phyloP scores from a whole-genome alignment of 768 basidiomycete species.

The Rhodotorula kratochvilovae region DNA sequence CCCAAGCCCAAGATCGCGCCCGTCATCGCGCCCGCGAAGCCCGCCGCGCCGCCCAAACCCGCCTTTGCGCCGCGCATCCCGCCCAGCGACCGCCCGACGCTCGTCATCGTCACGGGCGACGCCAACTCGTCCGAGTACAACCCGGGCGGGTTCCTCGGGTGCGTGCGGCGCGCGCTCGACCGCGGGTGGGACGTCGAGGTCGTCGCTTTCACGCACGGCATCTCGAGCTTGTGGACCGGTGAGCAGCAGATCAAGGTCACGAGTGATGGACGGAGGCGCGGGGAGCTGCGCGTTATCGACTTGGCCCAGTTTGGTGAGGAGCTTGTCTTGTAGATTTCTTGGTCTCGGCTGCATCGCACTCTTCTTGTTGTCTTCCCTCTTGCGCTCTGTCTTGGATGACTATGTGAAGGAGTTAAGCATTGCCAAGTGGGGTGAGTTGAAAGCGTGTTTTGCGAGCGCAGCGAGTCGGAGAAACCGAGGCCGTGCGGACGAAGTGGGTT shows the following conservation, averaged over 20 bases:
- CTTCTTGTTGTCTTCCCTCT: too few relatives aligned
- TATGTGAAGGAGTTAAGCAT: too few relatives aligned
- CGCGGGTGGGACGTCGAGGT: conserved; percentile 93
- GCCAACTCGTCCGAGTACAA: conserved; percentile 88
- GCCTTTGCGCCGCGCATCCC: conserved; percentile 52
- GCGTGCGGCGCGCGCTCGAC: conserved; percentile 75
- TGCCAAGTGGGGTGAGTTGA: too few relatives aligned
- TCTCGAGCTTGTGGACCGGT: conserved; percentile 22
- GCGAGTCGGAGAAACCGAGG: too few relatives aligned
- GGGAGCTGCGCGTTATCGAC: conserved; percentile 28
- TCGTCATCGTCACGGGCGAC: conserved; percentile 90
- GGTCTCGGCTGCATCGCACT: too few relatives aligned
- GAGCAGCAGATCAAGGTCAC: conserved; percentile 19
- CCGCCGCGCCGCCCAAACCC: background rate
- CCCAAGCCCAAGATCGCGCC: background rate
- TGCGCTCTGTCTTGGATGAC: too few relatives aligned
- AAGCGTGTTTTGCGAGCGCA: too few relatives aligned
- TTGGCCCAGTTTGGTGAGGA: conserved; percentile 36
- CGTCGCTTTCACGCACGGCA: conserved; percentile 75
- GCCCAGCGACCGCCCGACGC: conserved; percentile 57
- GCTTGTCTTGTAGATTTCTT: background rate
- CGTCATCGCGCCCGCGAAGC: background rate
- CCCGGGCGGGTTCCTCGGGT: conserved; percentile 85
- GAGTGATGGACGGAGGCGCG: conserved; percentile 8
- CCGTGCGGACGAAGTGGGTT: too few relatives aligned